Conservation (phyloP, 2,329 filamentous ascomycete genomes). For the Dactylonectria macrodidyma region DNA sequence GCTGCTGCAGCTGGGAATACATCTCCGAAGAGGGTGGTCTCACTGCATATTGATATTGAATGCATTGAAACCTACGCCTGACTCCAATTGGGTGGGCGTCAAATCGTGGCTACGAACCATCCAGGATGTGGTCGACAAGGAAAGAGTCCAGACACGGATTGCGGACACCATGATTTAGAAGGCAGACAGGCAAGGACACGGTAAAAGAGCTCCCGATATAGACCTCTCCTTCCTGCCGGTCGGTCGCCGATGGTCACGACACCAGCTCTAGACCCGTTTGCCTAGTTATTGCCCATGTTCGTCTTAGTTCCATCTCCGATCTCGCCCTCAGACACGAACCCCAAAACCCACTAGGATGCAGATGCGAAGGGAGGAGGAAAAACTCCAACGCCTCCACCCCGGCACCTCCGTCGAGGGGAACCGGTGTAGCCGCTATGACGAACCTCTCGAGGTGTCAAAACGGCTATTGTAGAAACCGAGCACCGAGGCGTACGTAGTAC, state of each 20-base stretch:
- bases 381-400: constrained; percentile 17
- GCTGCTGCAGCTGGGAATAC: constrained; percentile 31
- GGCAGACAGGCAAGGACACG: constrained; percentile 16
- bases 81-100: background rate
- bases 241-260: background rate
- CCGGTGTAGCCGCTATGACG: constrained; percentile 3
- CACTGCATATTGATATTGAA: constrained; percentile 12
- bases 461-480: constrained; percentile 8
- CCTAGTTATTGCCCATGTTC: constrained; percentile 16
- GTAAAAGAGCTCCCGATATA: background rate
- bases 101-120: constrained; percentile 6
- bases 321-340: constrained; percentile 12
- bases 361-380: background rate
- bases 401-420: constrained; percentile 19
- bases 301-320: constrained; percentile 24
- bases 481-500: background rate
- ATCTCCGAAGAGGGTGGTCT: constrained; percentile 34
- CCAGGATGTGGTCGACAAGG: background rate
- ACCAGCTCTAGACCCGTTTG: background rate
- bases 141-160: background rate
- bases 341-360: background rate
- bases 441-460: background rate
- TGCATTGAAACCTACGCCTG: background rate
- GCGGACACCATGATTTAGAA: background rate
- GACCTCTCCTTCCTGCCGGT: background rate